Evolutionary conservation across 371 early-diverging fungal species (phyloP), one percentile per base, ranked within the genome.

Genomic region (Saksenaea vasiformis): DNA sequence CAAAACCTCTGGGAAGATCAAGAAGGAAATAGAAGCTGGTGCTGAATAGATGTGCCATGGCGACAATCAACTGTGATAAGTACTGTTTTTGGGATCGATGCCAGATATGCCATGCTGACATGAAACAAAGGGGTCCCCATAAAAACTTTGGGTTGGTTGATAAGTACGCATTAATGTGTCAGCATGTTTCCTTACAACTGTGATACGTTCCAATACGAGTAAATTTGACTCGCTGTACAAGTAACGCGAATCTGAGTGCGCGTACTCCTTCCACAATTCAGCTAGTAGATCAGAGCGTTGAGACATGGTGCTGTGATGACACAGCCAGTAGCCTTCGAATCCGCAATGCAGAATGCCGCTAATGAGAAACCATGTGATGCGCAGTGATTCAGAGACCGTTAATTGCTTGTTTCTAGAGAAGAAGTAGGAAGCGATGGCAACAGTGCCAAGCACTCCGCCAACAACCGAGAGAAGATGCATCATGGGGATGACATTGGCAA

Each of bases 261-360:
- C 78, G 72, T 97, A 97, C 77, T 97, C 96, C 78, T 95, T 94
- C 95, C 95, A 97, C 59, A 93, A 63, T 62, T 95, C 87, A n/a
- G 87, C 93, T 43, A 95, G 56, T 2, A 91, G 60, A 31, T 71
- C 73, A 44, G 78, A 73, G 67, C 90, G 85, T 13, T 85, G 84
- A 0, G 92, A 88, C 24, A 97, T 73, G 5, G 79, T 78, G 11
- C 57, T 37, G 66, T 87, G 81, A 74, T 87, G 80, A 56, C 73
- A 76, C 31, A 90, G 80, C 83, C 91, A 96, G 77, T 95, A 96
- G 0, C 92, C 90, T 77, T 97, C 97, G n/a, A 96, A 85, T 44
- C 89, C 81, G 15, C 87, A 67, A 73, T 97, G 97, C 70, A 95
- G 89, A 31, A 82, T 74, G 0, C 88, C 90, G 62, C 89, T 92